Evolutionary conservation across 202 grass and related monocot genomes (phyloP).

Genomic region (Alloteropsis angusta): DNA sequence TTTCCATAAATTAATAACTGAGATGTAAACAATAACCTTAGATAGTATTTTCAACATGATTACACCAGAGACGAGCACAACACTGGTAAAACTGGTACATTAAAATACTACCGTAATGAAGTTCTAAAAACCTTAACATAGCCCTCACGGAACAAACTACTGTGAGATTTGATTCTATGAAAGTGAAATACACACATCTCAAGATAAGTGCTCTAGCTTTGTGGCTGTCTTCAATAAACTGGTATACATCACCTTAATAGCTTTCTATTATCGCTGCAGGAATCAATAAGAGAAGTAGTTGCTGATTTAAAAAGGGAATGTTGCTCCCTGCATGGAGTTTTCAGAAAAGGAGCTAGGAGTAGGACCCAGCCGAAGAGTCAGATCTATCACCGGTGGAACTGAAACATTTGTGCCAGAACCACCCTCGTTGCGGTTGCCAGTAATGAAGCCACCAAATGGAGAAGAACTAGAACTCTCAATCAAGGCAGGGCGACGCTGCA

Average conservation of each 20-base stretch:
- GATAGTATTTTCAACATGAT: too few relatives aligned
- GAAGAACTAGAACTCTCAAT: neutral
- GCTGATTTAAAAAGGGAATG: neutral
- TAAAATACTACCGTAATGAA: neutral
- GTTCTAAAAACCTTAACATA: neutral
- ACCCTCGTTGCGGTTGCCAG: neutral
- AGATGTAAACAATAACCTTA: too few relatives aligned
- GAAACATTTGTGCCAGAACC: neutral
- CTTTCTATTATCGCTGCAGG: neutral
- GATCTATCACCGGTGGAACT: neutral
- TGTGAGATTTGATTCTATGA: neutral
- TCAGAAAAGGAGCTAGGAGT: neutral
- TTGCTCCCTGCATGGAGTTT: neutral
- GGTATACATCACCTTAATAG: neutral
- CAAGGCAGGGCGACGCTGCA: too few relatives aligned
- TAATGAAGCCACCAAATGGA: neutral
- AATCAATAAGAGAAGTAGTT: too few relatives aligned
- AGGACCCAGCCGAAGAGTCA: neutral
- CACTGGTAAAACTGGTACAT: too few relatives aligned
- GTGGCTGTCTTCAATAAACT: neutral
- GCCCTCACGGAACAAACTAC: neutral
- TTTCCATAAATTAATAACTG: too few relatives aligned
- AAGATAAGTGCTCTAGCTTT: neutral
- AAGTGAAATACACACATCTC: neutral
- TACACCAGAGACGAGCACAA: too few relatives aligned